Conservation (phyloP, 352 stramenopile species). For the Globisporangium parvum region DNA sequence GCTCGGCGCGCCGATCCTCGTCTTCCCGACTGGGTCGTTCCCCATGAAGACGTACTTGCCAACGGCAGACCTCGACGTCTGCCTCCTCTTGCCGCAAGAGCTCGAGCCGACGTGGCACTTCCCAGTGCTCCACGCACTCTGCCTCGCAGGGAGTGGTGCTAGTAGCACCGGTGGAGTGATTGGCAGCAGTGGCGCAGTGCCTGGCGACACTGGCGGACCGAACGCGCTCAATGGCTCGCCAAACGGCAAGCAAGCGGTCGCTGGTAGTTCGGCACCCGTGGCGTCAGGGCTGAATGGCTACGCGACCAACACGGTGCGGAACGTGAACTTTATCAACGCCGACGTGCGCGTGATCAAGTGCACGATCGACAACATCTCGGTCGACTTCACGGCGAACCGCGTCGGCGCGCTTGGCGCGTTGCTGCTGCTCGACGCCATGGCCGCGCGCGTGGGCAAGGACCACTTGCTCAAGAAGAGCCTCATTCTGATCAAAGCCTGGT, state of each 20-base stretch:
- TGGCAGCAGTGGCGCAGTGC: not conserved
- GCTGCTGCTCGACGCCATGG: conserved; percentile 82
- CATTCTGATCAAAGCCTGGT: conserved; percentile 89
- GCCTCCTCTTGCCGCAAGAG: conserved; percentile 69
- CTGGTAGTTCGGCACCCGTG: too few species aligned
- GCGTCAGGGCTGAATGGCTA: conserved; percentile 3
- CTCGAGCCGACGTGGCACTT: conserved; percentile 86
- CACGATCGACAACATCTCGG: conserved; percentile 87
- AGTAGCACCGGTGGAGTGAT: conserved; percentile 2
- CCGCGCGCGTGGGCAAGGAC: conserved; percentile 58
- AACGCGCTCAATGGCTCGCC: not conserved
- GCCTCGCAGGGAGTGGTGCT: conserved; percentile 42
- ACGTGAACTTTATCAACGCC: conserved; percentile 88
- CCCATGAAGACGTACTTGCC: conserved; percentile 90
- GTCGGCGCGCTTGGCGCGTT: conserved; percentile 74
- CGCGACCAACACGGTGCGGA: conserved; percentile 56
- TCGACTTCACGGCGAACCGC: conserved; percentile 86
- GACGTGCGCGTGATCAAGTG: conserved; percentile 88
- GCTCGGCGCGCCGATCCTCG: conserved; percentile 32
- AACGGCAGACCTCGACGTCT: conserved; percentile 82
- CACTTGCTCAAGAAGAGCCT: conserved; percentile 88
- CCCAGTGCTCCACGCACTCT: conserved; percentile 77
- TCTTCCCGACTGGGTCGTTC: conserved; percentile 79
- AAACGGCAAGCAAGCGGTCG: not conserved
- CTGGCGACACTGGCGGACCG: not conserved